Percentiles rank a stretch among this genome's conserved stretches.
Evolutionary conservation across 2,329 filamentous ascomycete genomes (phyloP).

Genomic region (Chaetomium olivaceum): DNA sequence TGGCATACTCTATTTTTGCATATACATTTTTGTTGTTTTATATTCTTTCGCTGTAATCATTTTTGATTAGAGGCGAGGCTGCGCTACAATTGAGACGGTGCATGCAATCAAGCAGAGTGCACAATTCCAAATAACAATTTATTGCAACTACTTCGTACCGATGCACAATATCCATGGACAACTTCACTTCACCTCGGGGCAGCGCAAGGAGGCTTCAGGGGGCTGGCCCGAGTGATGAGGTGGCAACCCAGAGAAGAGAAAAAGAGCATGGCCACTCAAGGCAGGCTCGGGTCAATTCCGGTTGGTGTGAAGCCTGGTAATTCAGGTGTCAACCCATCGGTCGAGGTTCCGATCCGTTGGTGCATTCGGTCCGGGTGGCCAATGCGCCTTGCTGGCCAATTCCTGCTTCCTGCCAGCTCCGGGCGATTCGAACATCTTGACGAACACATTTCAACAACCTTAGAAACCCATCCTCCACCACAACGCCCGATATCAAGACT

Average conservation of each 20-base stretch:
- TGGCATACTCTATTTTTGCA: conserved; percentile 10
- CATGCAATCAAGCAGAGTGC: not conserved
- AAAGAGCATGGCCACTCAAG: not conserved
- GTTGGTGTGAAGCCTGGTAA: not conserved
- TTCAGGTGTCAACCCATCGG: conserved; percentile 4
- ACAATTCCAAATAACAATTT: conserved; percentile 5
- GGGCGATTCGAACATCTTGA: conserved; percentile 20
- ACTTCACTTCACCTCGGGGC: not conserved
- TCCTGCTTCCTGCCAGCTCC: conserved; percentile 28
- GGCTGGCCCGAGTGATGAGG: too few relatives aligned
- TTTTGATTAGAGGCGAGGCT: not conserved
- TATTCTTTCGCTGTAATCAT: not conserved
- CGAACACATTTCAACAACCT: conserved; percentile 10
- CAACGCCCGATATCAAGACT: not conserved
- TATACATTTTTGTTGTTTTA: not conserved
- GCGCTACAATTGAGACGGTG: not conserved
- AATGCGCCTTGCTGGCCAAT: conserved; percentile 28
- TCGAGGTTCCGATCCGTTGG: not conserved
- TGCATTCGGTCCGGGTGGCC: conserved; percentile 14
- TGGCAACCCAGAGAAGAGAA: not conserved
- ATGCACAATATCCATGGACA: not conserved
- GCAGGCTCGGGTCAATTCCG: not conserved
- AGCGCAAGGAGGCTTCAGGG: too few relatives aligned
- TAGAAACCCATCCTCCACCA: conserved; percentile 3
- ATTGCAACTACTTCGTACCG: not conserved